Conservation (phyloP, 108 stramenopile species). For the Cylindrotheca fusiformis region DNA sequence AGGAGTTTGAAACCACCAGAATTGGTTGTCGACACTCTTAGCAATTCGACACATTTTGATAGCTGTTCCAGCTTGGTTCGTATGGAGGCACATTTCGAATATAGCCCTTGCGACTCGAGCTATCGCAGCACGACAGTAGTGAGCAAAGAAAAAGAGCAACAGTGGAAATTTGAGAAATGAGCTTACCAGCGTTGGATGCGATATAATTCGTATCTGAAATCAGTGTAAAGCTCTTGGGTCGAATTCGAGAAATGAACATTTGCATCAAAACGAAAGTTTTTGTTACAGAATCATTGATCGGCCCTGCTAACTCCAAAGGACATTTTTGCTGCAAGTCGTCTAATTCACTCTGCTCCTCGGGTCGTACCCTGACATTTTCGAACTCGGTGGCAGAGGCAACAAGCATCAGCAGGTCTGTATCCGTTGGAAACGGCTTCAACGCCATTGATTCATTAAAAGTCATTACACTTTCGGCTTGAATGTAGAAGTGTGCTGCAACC, state of each 20-base stretch:
- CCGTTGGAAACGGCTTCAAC: slow-evolving; percentile 47
- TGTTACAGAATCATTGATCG: slow-evolving; percentile 81
- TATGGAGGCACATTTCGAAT: slow-evolving; percentile 94
- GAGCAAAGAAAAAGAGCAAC: not conserved
- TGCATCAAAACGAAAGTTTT: slow-evolving; percentile 94
- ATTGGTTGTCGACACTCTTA: slow-evolving; percentile 90
- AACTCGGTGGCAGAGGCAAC: slow-evolving; percentile 95
- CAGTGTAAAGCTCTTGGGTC: slow-evolving; percentile 88
- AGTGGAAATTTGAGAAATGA: not conserved
- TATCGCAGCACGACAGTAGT: not conserved
- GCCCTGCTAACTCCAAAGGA: slow-evolving; percentile 56
- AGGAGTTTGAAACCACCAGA: slow-evolving; percentile 97
- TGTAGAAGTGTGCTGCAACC: slow-evolving; percentile 98
- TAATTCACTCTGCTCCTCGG: slow-evolving; percentile 90
- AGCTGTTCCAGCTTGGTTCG: slow-evolving; percentile 62
- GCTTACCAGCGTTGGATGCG: slow-evolving; percentile 83
- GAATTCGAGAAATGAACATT: slow-evolving; percentile 72
- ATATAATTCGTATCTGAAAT: slow-evolving; percentile 97
- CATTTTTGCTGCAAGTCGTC: slow-evolving; percentile 56
- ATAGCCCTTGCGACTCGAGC: slow-evolving; percentile 94
- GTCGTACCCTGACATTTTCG: slow-evolving; percentile 91
- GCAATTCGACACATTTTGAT: slow-evolving; percentile 86
- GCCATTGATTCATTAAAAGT: slow-evolving; percentile 87
- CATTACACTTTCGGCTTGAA: slow-evolving; percentile 91
- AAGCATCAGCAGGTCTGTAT: slow-evolving; percentile 79